A percentile compares a stretch with the other conserved stretches of the same genome.
Conservation (phyloP, 2,329 filamentous ascomycete species). For the Ophiostoma pallidulum region DNA sequence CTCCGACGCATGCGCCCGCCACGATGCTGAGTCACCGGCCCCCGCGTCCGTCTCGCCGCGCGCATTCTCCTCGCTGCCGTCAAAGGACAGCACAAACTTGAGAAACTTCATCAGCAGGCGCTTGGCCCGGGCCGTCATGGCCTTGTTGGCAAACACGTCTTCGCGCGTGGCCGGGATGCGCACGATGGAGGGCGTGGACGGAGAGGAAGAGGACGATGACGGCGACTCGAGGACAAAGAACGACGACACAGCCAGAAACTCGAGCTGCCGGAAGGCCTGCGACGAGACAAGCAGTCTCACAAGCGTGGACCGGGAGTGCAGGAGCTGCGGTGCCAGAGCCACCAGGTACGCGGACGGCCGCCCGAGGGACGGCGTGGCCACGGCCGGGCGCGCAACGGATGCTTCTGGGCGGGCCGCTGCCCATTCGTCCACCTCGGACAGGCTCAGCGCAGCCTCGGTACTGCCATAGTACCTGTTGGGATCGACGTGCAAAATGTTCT, state of each 20-base stretch:
- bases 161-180: slow-evolving; percentile 84
- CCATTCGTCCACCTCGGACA: slow-evolving; percentile 76
- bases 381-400: slow-evolving; percentile 19
- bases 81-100: slow-evolving; percentile 68
- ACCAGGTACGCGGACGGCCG: slow-evolving; percentile 71
- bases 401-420: slow-evolving; percentile 32
- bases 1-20: slow-evolving; percentile 45
- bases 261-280: slow-evolving; percentile 76
- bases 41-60: slow-evolving; percentile 18
- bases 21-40: slow-evolving; percentile 25
- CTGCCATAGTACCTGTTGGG: slow-evolving; percentile 82
- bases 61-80: slow-evolving; percentile 23
- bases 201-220: background rate
- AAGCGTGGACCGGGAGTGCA: slow-evolving; percentile 74
- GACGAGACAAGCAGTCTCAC: slow-evolving; percentile 79
- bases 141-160: slow-evolving; percentile 74
- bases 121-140: slow-evolving; percentile 72
- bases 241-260: slow-evolving; percentile 86
- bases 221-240: slow-evolving; percentile 71
- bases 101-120: slow-evolving; percentile 87
- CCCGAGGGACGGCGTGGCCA: slow-evolving; percentile 29
- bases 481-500: slow-evolving; percentile 86
- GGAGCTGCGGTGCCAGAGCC: slow-evolving; percentile 73
- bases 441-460: slow-evolving; percentile 71
- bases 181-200: slow-evolving; percentile 32